A percentile compares a stretch with the other conserved stretches of the same genome.
Evolutionary conservation across 1,284 basidiomycete genomes (phyloP).

Genomic region (Trametes pubescens): DNA sequence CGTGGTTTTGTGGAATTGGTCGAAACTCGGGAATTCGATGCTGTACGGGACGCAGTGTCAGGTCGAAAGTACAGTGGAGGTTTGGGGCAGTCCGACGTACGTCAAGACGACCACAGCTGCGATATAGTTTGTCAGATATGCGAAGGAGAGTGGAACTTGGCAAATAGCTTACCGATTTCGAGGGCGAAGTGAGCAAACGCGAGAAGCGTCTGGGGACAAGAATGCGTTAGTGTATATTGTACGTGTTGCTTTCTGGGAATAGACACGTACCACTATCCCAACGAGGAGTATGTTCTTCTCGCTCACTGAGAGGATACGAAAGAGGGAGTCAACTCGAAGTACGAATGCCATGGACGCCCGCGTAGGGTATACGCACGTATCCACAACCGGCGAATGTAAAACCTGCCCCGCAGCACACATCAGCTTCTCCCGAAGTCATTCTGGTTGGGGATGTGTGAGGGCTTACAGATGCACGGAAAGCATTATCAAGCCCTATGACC

Average conservation of each 20-base stretch:
- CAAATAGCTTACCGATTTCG: neutral
- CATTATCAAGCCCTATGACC: neutral
- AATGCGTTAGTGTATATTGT: neutral
- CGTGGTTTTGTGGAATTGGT: neutral
- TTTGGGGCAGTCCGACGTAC: neutral
- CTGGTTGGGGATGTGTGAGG: too few species aligned
- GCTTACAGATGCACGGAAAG: slow-evolving; percentile 3
- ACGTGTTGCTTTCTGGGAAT: neutral
- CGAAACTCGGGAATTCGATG: neutral
- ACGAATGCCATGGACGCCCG: neutral
- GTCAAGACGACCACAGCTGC: neutral
- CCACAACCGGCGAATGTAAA: slow-evolving; percentile 4
- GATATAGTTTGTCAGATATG: neutral
- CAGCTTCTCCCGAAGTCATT: neutral
- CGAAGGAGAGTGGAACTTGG: neutral
- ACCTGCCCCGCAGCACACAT: neutral
- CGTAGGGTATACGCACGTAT: neutral
- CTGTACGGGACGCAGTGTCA: neutral
- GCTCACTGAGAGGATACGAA: neutral
- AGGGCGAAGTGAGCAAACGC: neutral
- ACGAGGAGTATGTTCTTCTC: neutral
- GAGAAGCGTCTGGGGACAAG: neutral
- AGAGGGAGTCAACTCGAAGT: neutral
- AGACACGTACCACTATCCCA: neutral
- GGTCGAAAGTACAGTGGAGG: too few species aligned